phyloP scores from a whole-genome alignment of 495 filamentous ascomycete genomes.

The Opeltia flavorubescens region DNA sequence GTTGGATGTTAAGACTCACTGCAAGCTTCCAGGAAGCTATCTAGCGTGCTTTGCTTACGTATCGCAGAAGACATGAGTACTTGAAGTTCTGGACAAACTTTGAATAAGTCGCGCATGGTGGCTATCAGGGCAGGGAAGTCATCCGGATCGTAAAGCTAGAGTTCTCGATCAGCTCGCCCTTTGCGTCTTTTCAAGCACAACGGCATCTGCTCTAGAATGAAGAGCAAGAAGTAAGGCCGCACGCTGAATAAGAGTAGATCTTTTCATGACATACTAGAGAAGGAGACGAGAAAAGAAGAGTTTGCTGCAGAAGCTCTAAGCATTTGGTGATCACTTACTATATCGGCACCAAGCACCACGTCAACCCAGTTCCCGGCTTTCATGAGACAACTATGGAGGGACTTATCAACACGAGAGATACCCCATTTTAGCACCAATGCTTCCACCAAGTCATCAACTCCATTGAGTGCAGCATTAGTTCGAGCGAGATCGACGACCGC shows the following conservation, averaged over 20 bases:
- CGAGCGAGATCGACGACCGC: conserved; percentile 55
- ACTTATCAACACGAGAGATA: conserved; percentile 20
- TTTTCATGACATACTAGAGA: not conserved
- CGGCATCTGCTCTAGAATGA: too few species aligned
- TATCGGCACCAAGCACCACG: conserved; percentile 27
- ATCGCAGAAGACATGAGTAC: conserved; percentile 48
- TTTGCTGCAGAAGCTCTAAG: not conserved
- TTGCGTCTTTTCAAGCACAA: not conserved
- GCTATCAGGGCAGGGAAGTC: conserved; percentile 41
- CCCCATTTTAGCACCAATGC: conserved; percentile 49
- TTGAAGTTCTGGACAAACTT: conserved; percentile 28
- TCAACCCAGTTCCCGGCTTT: too few species aligned
- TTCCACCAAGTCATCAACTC: conserved; percentile 31
- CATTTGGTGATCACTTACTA: conserved; percentile 17
- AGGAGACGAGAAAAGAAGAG: not conserved
- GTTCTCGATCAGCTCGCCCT: conserved; percentile 28
- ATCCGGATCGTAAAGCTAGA: conserved; percentile 38
- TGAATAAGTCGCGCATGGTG: conserved; percentile 41
- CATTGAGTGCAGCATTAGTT: conserved; percentile 54
- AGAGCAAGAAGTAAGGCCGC: not conserved
- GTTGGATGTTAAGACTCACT: conserved; percentile 27
- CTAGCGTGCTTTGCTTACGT: conserved; percentile 49
- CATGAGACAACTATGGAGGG: too few species aligned
- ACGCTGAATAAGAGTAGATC: conserved; percentile 1
- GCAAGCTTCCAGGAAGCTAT: conserved; percentile 40